Base-by-base conservation (phyloP, 345 rosid species). In the Eucalyptus rudis region DNA sequence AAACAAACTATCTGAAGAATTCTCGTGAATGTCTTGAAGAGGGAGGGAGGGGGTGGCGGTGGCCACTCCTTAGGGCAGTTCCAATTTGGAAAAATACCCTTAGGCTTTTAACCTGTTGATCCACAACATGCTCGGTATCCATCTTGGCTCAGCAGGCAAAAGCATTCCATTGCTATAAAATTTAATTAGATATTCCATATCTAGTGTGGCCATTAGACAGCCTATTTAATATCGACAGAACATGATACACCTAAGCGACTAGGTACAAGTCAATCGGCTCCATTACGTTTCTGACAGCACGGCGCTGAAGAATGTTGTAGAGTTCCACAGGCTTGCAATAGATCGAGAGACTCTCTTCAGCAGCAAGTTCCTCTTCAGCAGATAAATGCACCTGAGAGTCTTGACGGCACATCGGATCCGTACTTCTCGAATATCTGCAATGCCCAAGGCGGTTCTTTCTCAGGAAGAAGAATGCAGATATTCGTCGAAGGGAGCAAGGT, bases 291-390 rank as follows among this genome's bases (percentile, higher is more conserved):
- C 94, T 91, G n/a, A 91, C 58, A 27, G 97, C 93, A 36, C 99
- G 99, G 16, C 99, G 96, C 88, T 97, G 99, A 88, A 98, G 96
- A 88, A 96, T 96, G 89, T 97, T 98, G 94, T 97, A 97, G 90
- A 98, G 95, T 88, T 98, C 99, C 17, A 98, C 99, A 90, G 99
- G 99, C 92, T 97, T 97, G 98, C 99, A 98, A 91, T 96, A 98
- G 49, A 91, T 88, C 5, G 95, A 92, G 36, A 96, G 92, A 91
- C 99, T 96, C 92, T 96, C 99, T 88, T 96, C 99, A 64, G 99
- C 99, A 33, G 96, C 98, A 90, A 91, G 91, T 92, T 96, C 96
- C 91, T 98, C 99, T 90, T 98, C 99, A 36, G 95, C 95, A 31
- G 99, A 95, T 91, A 96, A 92, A 94, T 88, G 97, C 93, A 91